Evolutionary conservation across 352 stramenopile genomes (phyloP), one percentile per base, ranked within the genome.

Genomic region (Phytopythium aichiense): DNA sequence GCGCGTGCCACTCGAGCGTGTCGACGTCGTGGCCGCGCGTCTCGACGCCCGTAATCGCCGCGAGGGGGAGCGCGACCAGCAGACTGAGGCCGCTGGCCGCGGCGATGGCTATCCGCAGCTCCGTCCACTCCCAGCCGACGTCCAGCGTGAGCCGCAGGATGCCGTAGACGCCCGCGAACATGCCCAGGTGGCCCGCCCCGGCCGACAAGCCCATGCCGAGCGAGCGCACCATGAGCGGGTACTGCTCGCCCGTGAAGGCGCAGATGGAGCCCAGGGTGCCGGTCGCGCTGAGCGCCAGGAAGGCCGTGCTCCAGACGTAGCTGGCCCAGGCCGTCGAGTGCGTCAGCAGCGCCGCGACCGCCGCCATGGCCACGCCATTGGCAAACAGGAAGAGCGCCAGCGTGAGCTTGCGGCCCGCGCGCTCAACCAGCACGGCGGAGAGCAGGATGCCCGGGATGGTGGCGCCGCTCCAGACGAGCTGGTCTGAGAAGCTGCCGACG

Each of bases 241-340:
- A 85, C 51, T 79, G 72, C 54, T 85, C 76, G 20, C 71, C 72
- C 2, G 76, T 82, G 52, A 76, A 81, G 7, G 67, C 56, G 30
- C 69, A 73, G 30, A 83, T 58, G 20, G 65, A 61, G 0, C 69
- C 67, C 28, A 81, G 54, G 2, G 64, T 66, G 7, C 76, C 73
- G 7, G 69, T 62, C 30, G 65, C 63, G 22, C 62, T 67, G 31
- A 73, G 25, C 12, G 68, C 46, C 22, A 82, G 31, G 20, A 63
- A 68, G 23, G 77, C 42, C 3, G 68, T 42, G 23, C 68, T 22
- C 56, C 43, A 53, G 30, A 37, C 11, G 48, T 56, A 5, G 38
- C 25, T 9, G 31, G 2, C 20, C 64, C 68, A 72, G 15, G 60
- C 23, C 25, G 66, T 48, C 42, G 65, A n/a, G 25, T 68, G 25